A percentile compares a stretch with the other conserved stretches of the same genome.
These are phyloP conservation scores for Podaxis sp. DNA, from an alignment of 768 basidiomycete species.

Conservation along the genomic window DNA sequence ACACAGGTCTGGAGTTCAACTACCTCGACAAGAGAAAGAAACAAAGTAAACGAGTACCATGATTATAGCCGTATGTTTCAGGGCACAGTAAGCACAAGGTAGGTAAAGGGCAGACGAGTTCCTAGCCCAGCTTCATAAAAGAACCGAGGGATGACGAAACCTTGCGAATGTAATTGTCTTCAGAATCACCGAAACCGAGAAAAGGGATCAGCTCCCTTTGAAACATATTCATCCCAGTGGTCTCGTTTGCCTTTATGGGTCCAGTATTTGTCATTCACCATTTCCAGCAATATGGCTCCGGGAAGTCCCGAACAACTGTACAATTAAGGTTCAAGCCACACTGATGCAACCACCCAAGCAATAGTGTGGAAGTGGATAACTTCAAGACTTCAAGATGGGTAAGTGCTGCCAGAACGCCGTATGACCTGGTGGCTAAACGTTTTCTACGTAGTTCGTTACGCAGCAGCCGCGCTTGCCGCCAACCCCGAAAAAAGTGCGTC, in stretches of 20 bases:
- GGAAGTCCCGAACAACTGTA: slow-evolving; percentile 27
- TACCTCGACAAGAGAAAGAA: too few relatives aligned
- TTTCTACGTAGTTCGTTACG: slow-evolving; percentile 76
- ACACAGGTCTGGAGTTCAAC: too few relatives aligned
- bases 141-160: too few relatives aligned
- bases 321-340: slow-evolving; percentile 46
- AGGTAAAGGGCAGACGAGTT: too few relatives aligned
- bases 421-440: slow-evolving; percentile 17
- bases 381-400: slow-evolving; percentile 67
- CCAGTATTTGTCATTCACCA: background rate
- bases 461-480: slow-evolving; percentile 76
- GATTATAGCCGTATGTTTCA: too few relatives aligned
- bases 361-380: slow-evolving; percentile 33
- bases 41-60: too few relatives aligned
- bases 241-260: background rate
- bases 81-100: too few relatives aligned
- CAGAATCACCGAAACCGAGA: too few relatives aligned
- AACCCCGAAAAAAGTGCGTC: slow-evolving; percentile 94
- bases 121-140: too few relatives aligned
- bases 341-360: slow-evolving; percentile 15
- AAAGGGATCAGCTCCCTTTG: too few relatives aligned
- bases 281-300: background rate
- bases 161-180: too few relatives aligned
- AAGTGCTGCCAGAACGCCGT: slow-evolving; percentile 27
- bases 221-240: background rate